Percentiles rank a stretch among this genome's conserved stretches.
Evolutionary conservation across 495 filamentous ascomycete genomes (phyloP).

Genomic region (Penicillium samsonianum): DNA sequence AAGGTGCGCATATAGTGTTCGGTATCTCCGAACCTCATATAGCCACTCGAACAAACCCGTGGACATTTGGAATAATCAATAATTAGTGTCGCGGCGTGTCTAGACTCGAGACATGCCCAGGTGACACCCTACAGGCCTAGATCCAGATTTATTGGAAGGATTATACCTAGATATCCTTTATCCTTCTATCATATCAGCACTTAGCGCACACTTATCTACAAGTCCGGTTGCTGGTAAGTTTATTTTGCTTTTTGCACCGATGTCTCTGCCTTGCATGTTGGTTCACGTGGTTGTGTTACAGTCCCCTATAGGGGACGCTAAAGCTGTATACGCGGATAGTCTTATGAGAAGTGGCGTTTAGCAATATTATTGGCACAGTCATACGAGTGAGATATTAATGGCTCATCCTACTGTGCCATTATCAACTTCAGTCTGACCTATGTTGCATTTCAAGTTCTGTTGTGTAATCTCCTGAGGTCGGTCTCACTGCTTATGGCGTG

Average conservation of each 20-base stretch:
- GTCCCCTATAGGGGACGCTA: background rate
- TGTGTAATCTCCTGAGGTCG: background rate
- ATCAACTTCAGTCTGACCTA: background rate
- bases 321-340: background rate
- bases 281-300: background rate
- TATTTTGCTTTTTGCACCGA: background rate
- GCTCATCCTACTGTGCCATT: background rate
- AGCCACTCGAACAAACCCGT: background rate
- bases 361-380: background rate
- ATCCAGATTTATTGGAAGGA: background rate
- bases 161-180: background rate
- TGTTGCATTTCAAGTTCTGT: background rate
- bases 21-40: background rate
- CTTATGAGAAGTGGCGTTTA: background rate
- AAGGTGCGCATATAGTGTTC: background rate
- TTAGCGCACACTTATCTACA: background rate
- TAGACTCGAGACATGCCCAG: background rate
- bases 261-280: background rate
- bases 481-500: background rate
- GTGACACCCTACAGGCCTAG: background rate
- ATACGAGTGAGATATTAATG: background rate
- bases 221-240: background rate
- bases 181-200: background rate
- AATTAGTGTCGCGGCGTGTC: background rate
- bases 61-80: background rate